Evolutionary conservation across 164 flowering plant genomes (phyloP).

Genomic region (Vitis rupestris): DNA sequence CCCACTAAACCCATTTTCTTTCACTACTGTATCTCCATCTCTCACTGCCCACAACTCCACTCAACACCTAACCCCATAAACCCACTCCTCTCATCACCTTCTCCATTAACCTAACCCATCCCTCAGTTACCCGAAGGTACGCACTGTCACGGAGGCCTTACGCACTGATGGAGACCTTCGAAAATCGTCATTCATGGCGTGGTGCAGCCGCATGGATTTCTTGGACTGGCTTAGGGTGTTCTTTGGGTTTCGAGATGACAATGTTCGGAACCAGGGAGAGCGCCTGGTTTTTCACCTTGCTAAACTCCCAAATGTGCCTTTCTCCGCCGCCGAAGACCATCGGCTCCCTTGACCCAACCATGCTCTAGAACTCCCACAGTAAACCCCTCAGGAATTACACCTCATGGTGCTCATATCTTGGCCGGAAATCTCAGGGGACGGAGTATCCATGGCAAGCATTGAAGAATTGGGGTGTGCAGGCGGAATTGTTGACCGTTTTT

Average conservation of each 20-base stretch:
- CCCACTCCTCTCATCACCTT: too few relatives aligned
- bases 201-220: conserved; percentile 57
- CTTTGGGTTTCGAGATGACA: conserved; percentile 86
- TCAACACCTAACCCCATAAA: too few relatives aligned
- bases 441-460: conserved; percentile 66
- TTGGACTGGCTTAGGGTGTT: conserved; percentile 82
- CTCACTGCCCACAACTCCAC: too few relatives aligned
- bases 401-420: background rate
- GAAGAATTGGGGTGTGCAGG: conserved; percentile 59
- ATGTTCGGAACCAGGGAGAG: conserved; percentile 63
- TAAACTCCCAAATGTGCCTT: too few relatives aligned
- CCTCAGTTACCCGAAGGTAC: conserved; percentile 75
- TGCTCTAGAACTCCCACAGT: conserved; percentile 57
- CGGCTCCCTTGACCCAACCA: conserved; percentile 53
- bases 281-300: too few relatives aligned
- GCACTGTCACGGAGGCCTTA: conserved; percentile 76
- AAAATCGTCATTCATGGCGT: conserved; percentile 49
- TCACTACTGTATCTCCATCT: too few relatives aligned
- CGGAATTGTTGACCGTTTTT: conserved; percentile 54
- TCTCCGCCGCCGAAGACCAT: background rate
- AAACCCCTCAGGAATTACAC: conserved; percentile 68
- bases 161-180: conserved; percentile 20
- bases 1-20: too few relatives aligned
- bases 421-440: conserved; percentile 38
- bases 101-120: conserved; percentile 42